phyloP scores from a whole-genome alignment of 169 alveolate species.

The Eimeria zaria region DNA sequence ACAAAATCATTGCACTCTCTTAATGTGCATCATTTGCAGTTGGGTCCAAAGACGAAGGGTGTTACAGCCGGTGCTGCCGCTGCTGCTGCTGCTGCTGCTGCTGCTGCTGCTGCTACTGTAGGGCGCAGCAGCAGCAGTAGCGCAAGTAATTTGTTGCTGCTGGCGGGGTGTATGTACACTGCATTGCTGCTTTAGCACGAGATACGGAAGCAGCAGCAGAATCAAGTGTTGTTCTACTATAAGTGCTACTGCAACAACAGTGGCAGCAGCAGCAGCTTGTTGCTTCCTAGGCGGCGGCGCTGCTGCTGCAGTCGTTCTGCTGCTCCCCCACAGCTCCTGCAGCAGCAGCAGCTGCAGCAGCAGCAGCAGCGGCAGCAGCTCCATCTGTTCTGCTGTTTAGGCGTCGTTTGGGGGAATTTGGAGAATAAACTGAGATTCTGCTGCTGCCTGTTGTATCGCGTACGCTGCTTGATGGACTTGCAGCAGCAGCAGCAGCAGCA shows the following conservation, averaged over 20 bases:
- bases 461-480: conserved; percentile 20
- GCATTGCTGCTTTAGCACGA: neutral
- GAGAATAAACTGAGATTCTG: conserved; percentile 23
- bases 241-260: neutral
- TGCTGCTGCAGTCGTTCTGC: conserved; percentile 52
- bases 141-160: neutral
- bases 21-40: neutral
- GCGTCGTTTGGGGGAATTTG: conserved; percentile 54
- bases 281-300: conserved; percentile 44
- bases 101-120: conserved; percentile 6
- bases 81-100: conserved; percentile 34
- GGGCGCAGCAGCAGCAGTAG: conserved; percentile 6
- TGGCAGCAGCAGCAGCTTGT: neutral
- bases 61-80: conserved; percentile 21
- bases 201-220: neutral
- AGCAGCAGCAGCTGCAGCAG: conserved; percentile 16
- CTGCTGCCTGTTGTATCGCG: conserved; percentile 35
- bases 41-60: neutral
- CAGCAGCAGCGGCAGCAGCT: conserved; percentile 56
- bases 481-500: conserved; percentile 73
- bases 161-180: neutral
- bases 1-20: neutral
- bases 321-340: conserved; percentile 74
- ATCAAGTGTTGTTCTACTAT: neutral
- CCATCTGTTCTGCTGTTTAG: conserved; percentile 53